Evolutionary conservation across 2,329 filamentous ascomycete genomes (phyloP).

Genomic region (Phoma sp.): DNA sequence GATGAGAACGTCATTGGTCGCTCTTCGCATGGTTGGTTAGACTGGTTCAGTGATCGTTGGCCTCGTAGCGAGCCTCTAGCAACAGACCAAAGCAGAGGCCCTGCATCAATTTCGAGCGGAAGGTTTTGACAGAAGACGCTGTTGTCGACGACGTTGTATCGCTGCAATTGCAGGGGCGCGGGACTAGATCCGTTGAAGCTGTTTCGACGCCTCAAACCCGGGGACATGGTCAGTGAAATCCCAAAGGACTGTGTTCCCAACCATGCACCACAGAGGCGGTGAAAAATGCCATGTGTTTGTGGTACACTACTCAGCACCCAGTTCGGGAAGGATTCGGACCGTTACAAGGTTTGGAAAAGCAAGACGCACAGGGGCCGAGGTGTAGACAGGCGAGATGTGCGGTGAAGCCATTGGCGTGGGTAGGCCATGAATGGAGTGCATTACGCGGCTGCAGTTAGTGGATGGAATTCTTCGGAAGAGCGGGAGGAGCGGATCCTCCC

Average conservation of each 20-base stretch:
- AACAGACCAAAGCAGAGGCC: conserved; percentile 6
- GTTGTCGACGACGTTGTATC: not conserved
- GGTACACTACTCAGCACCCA: not conserved
- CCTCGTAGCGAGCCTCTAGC: conserved; percentile 4
- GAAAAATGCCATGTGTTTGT: conserved; percentile 1
- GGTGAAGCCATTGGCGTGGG: conserved; percentile 7
- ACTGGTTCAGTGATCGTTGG: not conserved
- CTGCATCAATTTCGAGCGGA: conserved; percentile 4
- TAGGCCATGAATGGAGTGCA: not conserved
- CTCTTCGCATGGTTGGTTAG: not conserved
- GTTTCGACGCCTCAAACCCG: conserved; percentile 10
- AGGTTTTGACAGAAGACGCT: conserved; percentile 1
- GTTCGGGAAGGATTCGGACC: not conserved
- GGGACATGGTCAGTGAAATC: conserved; percentile 9
- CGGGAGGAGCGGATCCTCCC: conserved; percentile 9
- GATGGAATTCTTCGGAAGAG: not conserved
- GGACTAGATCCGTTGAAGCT: not conserved
- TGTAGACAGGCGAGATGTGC: not conserved
- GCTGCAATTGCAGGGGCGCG: not conserved
- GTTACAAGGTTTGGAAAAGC: not conserved
- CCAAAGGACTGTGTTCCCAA: not conserved
- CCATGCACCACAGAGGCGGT: conserved; percentile 5
- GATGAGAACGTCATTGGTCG: not conserved
- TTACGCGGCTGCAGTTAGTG: not conserved
- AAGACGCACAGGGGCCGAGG: not conserved